These are phyloP conservation scores for Posidonia oceanica DNA, from an alignment of 116 monocot genomes.

Conservation along the genomic window DNA sequence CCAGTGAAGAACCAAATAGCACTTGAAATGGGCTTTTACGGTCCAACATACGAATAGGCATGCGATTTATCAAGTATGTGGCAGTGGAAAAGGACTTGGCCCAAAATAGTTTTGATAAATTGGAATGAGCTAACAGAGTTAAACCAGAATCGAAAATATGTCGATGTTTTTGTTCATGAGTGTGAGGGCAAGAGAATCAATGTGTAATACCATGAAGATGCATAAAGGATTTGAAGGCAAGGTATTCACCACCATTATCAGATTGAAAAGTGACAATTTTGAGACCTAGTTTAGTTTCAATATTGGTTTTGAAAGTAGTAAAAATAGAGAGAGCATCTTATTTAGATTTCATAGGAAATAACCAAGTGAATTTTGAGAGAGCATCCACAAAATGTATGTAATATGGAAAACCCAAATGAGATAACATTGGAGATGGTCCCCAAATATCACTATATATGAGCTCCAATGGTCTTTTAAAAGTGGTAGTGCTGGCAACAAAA, in stretches of 20 bases:
- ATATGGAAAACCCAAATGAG: no score
- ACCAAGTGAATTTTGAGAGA: no score
- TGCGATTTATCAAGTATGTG: neutral
- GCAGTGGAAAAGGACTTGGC: neutral
- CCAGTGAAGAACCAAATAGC: neutral
- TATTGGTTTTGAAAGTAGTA: neutral
- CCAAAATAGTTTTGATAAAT: neutral
- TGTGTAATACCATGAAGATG: neutral
- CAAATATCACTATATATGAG: no score
- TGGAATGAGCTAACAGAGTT: neutral
- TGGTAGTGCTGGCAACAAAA: no score
- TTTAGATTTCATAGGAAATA: neutral
- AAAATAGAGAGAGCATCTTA: neutral
- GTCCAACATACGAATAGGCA: neutral
- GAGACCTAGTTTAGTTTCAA: neutral
- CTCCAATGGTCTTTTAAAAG: no score
- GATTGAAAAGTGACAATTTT: neutral
- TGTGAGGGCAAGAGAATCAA: neutral
- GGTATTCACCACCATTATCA: neutral
- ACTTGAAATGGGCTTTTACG: neutral
- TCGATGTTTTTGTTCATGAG: neutral
- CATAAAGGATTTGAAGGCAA: neutral
- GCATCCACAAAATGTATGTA: no score
- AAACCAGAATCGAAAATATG: neutral
- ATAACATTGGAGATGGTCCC: no score